A percentile compares a stretch with the other conserved stretches of the same genome.
Evolutionary conservation across 2,329 filamentous ascomycete genomes (phyloP).

Genomic region (Sclerotinia trifoliorum): DNA sequence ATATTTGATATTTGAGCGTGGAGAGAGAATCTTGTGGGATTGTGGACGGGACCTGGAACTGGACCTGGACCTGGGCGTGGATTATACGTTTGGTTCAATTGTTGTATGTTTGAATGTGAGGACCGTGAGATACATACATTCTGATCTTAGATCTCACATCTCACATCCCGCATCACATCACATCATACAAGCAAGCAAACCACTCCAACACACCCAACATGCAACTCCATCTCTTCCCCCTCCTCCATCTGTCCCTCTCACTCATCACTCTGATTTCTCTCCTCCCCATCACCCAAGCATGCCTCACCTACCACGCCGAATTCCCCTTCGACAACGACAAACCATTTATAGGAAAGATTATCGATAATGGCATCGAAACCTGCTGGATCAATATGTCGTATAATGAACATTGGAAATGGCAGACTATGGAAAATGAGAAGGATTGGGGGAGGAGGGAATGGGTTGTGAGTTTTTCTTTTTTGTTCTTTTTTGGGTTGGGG

Average conservation of each 20-base stretch:
- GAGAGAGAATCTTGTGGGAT: background rate
- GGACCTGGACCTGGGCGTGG: background rate
- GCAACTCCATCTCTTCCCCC: background rate
- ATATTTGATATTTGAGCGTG: background rate
- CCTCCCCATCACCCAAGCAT: conserved; percentile 5
- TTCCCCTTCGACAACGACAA: conserved; percentile 24
- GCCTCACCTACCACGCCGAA: conserved; percentile 27
- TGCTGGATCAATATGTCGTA: conserved; percentile 28
- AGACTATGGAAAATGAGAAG: conserved; percentile 10
- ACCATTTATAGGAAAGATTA: conserved; percentile 26
- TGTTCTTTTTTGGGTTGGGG: background rate
- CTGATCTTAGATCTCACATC: background rate
- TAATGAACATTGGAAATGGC: conserved; percentile 19
- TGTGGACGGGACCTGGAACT: background rate
- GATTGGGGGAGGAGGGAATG: conserved; percentile 12
- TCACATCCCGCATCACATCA: background rate
- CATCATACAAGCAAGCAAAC: too few relatives aligned
- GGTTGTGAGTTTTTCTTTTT: background rate
- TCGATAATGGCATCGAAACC: conserved; percentile 26
- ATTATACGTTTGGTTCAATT: too few relatives aligned
- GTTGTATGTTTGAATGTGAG: background rate
- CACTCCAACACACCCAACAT: background rate
- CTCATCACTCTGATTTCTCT: conserved; percentile 8
- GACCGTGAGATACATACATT: background rate
- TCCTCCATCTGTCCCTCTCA: background rate